Evolutionary conservation across 495 filamentous ascomycete species (phyloP).

Genomic region (Xylaria acuta): DNA sequence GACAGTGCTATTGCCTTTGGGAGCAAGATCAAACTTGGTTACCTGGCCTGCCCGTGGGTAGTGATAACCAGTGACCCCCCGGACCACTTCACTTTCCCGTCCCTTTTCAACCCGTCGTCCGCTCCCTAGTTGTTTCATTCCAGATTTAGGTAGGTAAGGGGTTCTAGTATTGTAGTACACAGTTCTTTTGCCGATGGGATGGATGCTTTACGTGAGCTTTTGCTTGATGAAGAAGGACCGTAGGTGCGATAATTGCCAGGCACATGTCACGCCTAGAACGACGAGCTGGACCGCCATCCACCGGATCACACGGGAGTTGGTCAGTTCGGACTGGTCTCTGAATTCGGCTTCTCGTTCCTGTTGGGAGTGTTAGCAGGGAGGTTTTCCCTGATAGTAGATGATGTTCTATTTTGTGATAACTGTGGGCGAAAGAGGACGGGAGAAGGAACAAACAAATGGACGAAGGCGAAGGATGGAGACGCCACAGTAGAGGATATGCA

Average conservation of each 20-base stretch:
- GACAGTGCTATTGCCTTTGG: neutral
- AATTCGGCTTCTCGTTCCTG: slow-evolving; percentile 98
- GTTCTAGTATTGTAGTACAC: neutral
- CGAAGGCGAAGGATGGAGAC: too few relatives aligned
- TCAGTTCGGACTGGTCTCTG: slow-evolving; percentile 93
- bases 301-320: slow-evolving; percentile 89
- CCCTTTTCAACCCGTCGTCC: neutral
- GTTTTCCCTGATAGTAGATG: slow-evolving; percentile 14
- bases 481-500: too few relatives aligned
- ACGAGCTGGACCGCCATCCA: slow-evolving; percentile 92
- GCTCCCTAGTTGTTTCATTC: neutral
- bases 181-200: neutral
- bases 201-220: slow-evolving; percentile 76
- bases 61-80: neutral
- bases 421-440: neutral
- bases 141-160: neutral
- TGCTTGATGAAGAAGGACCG: slow-evolving; percentile 99
- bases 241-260: slow-evolving; percentile 96
- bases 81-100: neutral
- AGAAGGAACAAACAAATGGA: neutral
- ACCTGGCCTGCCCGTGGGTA: neutral
- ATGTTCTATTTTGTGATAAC: neutral
- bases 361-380: neutral
- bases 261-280: slow-evolving; percentile 89
- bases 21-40: neutral